phyloP scores from a whole-genome alignment of 2,329 filamentous ascomycete species.

The Aspergillus ibericus region DNA sequence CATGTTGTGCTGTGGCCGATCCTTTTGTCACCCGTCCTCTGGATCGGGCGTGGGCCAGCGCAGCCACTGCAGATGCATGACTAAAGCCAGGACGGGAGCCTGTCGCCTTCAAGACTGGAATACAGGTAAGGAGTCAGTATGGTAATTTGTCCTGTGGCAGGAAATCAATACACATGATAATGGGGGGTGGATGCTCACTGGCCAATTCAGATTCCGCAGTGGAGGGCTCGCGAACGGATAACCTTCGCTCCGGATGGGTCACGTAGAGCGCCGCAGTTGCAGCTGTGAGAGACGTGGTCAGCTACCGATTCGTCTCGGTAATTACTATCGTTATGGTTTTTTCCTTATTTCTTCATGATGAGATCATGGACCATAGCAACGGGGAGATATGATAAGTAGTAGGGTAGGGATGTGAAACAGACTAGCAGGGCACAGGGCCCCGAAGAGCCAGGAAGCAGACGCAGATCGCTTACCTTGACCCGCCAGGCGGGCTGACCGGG shows the following conservation, averaged over 20 bases:
- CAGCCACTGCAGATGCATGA: slow-evolving; percentile 67
- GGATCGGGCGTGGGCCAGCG: slow-evolving; percentile 69
- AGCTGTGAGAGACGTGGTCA: slow-evolving; percentile 38
- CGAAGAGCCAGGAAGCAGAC: slow-evolving; percentile 1
- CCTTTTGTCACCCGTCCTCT: slow-evolving; percentile 62
- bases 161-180: neutral
- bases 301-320: neutral
- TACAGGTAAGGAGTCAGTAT: neutral
- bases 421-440: neutral
- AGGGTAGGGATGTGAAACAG: neutral
- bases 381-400: neutral
- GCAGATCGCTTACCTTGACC: slow-evolving; percentile 34
- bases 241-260: slow-evolving; percentile 44
- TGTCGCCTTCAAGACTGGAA: slow-evolving; percentile 25
- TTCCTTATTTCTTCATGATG: neutral
- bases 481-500: slow-evolving; percentile 31
- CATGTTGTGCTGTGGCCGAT: slow-evolving; percentile 58
- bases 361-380: neutral
- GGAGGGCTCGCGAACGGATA: slow-evolving; percentile 26
- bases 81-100: slow-evolving; percentile 62
- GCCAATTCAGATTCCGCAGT: slow-evolving; percentile 19
- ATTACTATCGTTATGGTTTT: too few relatives aligned
- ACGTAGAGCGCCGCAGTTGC: slow-evolving; percentile 63
- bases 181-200: slow-evolving; percentile 23
- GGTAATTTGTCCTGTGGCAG: neutral